Conservation (phyloP, 768 basidiomycete genomes). For the Leccinum broughii region DNA sequence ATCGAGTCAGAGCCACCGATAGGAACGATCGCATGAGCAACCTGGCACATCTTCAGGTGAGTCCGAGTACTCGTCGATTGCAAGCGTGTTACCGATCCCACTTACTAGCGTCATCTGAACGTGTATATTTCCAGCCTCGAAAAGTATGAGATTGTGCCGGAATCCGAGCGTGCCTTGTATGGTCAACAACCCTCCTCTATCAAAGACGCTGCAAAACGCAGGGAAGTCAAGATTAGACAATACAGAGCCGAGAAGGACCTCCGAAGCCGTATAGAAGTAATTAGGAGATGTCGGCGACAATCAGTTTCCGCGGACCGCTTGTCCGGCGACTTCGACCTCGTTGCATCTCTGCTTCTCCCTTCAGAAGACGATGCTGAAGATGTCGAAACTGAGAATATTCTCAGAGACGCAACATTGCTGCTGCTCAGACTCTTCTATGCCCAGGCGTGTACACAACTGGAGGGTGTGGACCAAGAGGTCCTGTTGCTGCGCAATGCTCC, state of each 20-base stretch:
- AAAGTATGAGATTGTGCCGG: slow-evolving; percentile 64
- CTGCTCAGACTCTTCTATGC: slow-evolving; percentile 72
- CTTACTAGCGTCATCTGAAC: slow-evolving; percentile 46
- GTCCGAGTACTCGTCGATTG: slow-evolving; percentile 25
- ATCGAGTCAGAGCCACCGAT: slow-evolving; percentile 56
- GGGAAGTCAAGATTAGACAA: slow-evolving; percentile 91
- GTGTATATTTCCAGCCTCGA: slow-evolving; percentile 54
- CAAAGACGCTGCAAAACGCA: slow-evolving; percentile 63
- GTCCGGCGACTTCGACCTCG: slow-evolving; percentile 59
- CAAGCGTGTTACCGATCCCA: slow-evolving; percentile 5
- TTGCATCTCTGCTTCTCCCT: slow-evolving; percentile 58
- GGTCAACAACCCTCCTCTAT: slow-evolving; percentile 48
- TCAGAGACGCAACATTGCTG: slow-evolving; percentile 68
- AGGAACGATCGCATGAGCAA: slow-evolving; percentile 56
- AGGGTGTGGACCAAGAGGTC: slow-evolving; percentile 70
- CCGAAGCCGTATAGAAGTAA: slow-evolving; percentile 59
- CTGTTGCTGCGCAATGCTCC: slow-evolving; percentile 61
- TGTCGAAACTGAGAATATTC: slow-evolving; percentile 59
- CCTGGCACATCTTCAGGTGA: slow-evolving; percentile 59
- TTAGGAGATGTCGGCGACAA: slow-evolving; percentile 56
- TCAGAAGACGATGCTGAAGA: slow-evolving; percentile 46
- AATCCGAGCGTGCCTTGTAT: slow-evolving; percentile 58
- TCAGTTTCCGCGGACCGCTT: slow-evolving; percentile 32
- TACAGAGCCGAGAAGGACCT: slow-evolving; percentile 86
- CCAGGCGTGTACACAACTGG: slow-evolving; percentile 65